Base-by-base conservation (phyloP, 2,329 filamentous ascomycete genomes). In the Simplicillium aogashimaense region DNA sequence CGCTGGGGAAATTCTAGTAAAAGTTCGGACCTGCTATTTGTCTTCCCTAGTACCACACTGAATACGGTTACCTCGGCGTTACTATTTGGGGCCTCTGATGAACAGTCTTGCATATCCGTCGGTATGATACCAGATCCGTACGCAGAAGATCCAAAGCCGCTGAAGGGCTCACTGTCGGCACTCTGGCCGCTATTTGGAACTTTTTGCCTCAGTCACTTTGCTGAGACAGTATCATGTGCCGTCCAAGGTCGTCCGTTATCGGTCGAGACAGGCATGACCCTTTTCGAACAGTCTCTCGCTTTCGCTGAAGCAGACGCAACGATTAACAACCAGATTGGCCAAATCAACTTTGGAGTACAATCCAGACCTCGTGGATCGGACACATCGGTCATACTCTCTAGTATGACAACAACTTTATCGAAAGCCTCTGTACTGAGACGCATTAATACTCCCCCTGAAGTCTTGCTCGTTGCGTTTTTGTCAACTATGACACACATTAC, bases 251-350 rank as follows among this genome's bases (percentile, higher is more conserved):
- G 84, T 3, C 75, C 78, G 3, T 76, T 86, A 1, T 77, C 84
- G 46, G 83, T 86, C 1, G 92, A 97, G 62, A 94, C 87, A 2
- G 89, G 88, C 14, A 95, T 97, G 86, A 95, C 89, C 0, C 75
- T 95, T 2, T 95, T 97, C 53, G 92, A 98, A 57, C 89, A 95
- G 55, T 95, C 89, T 0, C 70, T 98, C 8, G 90, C 90, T 3
- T 98, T 97, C 63, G 87, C 90, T 10, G 92, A 98, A 60, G 90
- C 90, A 8, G 92, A 98, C 58, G 83, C 86, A 25, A 84, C 89
- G 47, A 81, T 95, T 35, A 81, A 81, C 50, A 85, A 81, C 48
- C 84, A 88, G 38, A 74, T 95, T 12, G 82, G 82, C 11, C 77
- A 88, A 59, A 78, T 81, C 0, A 52, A 78, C 1, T 82, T 85